phyloP scores from a whole-genome alignment of 1,139 yeast species.

The Pneumocystis sp. region DNA sequence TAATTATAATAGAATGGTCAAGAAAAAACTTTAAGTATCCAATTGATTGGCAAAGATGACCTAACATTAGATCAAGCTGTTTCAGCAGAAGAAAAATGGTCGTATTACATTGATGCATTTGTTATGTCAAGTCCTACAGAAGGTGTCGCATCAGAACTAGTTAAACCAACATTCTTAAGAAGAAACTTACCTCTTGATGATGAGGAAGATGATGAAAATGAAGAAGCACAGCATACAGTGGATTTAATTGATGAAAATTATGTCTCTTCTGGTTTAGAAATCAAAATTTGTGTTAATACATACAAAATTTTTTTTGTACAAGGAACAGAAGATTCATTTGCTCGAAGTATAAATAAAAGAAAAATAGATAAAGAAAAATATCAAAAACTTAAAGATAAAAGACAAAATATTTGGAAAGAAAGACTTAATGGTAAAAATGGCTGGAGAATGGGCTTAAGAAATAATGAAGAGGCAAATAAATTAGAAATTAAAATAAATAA shows the following conservation, averaged over 20 bases:
- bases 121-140: conserved; percentile 95
- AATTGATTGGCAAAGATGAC: conserved; percentile 77
- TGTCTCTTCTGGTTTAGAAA: conserved; percentile 48
- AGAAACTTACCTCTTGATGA: conserved; percentile 36
- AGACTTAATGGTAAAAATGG: conserved; percentile 5
- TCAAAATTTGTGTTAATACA: conserved; percentile 64
- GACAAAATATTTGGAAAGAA: conserved; percentile 3
- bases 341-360: conserved; percentile 20
- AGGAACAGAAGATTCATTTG: conserved; percentile 68
- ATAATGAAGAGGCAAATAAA: background rate
- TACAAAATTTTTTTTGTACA: conserved; percentile 71
- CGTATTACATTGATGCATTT: conserved; percentile 81
- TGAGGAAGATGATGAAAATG: conserved; percentile 28
- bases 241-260: conserved; percentile 6
- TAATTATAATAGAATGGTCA: conserved; percentile 26
- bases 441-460: conserved; percentile 1
- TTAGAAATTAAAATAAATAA: background rate
- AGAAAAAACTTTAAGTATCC: conserved; percentile 47
- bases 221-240: conserved; percentile 5
- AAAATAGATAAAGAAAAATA: conserved; percentile 1
- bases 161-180: conserved; percentile 59
- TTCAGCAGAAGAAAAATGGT: conserved; percentile 69
- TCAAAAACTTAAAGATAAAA: background rate
- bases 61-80: conserved; percentile 67
- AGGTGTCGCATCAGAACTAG: conserved; percentile 73